Conservation (phyloP, 495 filamentous ascomycete species). For the Cladorrhinum samala region DNA sequence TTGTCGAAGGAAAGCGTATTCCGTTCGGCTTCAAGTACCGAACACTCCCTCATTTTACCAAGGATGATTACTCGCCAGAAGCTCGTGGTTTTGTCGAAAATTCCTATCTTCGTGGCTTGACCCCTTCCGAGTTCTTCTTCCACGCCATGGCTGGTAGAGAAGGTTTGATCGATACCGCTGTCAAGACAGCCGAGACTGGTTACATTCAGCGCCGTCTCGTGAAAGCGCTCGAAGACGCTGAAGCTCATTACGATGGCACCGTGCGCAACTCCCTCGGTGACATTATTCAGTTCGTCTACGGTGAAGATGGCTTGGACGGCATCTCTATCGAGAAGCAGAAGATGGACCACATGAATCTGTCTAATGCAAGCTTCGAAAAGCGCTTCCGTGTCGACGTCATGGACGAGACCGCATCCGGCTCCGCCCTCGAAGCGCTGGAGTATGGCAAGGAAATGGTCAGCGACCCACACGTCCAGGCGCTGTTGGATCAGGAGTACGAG, state of each 20-base stretch:
- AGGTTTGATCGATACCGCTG: constrained; percentile 98
- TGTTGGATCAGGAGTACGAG: constrained; percentile 86
- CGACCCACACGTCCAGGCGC: constrained; percentile 74
- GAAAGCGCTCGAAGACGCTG: constrained; percentile 96
- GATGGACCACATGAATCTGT: constrained; percentile 76
- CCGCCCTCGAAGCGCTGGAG: constrained; percentile 67
- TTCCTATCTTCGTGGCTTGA: constrained; percentile 93
- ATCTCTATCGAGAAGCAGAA: constrained; percentile 84
- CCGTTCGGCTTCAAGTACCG: constrained; percentile 99
- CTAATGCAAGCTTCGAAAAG: constrained; percentile 63
- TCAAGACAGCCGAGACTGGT: constrained; percentile 98
- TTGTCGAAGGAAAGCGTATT: constrained; percentile 97
- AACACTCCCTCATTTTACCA: constrained; percentile 94
- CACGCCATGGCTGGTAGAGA: constrained; percentile 99
- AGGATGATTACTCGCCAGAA: constrained; percentile 96
- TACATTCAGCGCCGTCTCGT: constrained; percentile 98
- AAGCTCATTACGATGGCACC: constrained; percentile 95
- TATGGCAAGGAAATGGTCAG: constrained; percentile 81
- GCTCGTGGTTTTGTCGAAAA: constrained; percentile 98
- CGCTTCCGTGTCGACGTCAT: constrained; percentile 93
- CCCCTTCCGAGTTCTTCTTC: constrained; percentile 97
- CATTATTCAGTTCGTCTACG: constrained; percentile 95
- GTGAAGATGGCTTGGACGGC: constrained; percentile 93
- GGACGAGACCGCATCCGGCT: constrained; percentile 55
- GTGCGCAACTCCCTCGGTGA: constrained; percentile 95